A percentile compares a stretch with the other conserved stretches of the same genome.
phyloP scores from a whole-genome alignment of 805 yeast species.

The Teunomyces atbi region DNA sequence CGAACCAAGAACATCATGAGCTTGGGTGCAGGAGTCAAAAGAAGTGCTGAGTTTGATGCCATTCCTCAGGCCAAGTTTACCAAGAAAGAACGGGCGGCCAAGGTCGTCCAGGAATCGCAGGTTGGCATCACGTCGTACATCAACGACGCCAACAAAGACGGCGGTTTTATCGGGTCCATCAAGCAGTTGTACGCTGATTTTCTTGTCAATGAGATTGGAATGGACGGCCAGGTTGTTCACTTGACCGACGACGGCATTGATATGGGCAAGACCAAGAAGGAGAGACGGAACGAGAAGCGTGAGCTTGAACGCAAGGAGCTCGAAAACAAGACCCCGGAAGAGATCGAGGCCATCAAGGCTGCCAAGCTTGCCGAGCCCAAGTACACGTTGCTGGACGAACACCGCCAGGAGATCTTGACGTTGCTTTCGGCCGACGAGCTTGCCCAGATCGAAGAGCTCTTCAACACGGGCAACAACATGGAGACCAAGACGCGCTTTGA shows the following conservation, averaged over 20 bases:
- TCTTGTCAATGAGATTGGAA: conserved; percentile 82
- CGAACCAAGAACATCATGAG: conserved; percentile 1
- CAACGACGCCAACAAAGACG: conserved; percentile 37
- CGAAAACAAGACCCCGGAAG: conserved; percentile 33
- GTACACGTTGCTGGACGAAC: conserved; percentile 46
- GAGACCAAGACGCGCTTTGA: conserved; percentile 56
- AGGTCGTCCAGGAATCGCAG: conserved; percentile 65
- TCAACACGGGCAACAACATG: conserved; percentile 53
- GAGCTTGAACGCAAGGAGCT: conserved; percentile 36
- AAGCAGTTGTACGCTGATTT: conserved; percentile 93
- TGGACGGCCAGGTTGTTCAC: conserved; percentile 68
- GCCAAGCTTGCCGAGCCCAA: conserved; percentile 24
- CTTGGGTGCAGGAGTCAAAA: conserved; percentile 6
- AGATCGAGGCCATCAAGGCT: conserved; percentile 27
- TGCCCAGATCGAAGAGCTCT: conserved; percentile 52
- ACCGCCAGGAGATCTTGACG: conserved; percentile 47
- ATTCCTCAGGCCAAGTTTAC: neutral
- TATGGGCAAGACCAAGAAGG: conserved; percentile 44
- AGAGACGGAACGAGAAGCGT: conserved; percentile 44
- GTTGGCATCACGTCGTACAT: conserved; percentile 85
- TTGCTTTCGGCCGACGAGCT: conserved; percentile 62
- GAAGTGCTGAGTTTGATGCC: conserved; percentile 7
- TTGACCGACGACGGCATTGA: conserved; percentile 71
- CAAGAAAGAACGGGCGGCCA: conserved; percentile 19
- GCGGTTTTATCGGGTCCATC: conserved; percentile 74